A percentile compares a stretch with the other conserved stretches of the same genome.
phyloP scores from a whole-genome alignment of 257 asterid species.

The Solanum tarapatanum region DNA sequence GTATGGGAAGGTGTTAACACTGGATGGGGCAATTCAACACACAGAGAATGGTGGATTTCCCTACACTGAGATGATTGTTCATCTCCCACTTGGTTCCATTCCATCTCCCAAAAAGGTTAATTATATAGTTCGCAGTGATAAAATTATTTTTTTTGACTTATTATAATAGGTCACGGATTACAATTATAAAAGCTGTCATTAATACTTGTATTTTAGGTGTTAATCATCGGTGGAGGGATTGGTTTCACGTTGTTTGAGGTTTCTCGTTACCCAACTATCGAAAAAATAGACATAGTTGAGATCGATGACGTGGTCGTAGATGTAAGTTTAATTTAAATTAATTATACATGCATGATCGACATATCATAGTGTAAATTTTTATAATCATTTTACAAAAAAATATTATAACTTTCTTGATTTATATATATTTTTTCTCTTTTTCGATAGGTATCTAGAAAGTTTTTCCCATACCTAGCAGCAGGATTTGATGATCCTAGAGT shows the following conservation, averaged over 20 bases:
- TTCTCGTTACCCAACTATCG: slow-evolving; percentile 1
- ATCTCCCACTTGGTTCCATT: slow-evolving; percentile 13
- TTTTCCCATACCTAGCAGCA: slow-evolving; percentile 1
- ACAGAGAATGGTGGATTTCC: slow-evolving; percentile 12
- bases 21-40: slow-evolving; percentile 17
- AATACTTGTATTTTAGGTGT: not conserved
- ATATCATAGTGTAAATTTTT: not conserved
- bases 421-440: not conserved
- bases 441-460: slow-evolving; percentile 3
- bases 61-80: slow-evolving; percentile 12
- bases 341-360: not conserved
- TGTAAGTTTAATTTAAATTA: not conserved
- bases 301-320: slow-evolving; percentile 6
- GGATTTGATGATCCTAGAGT: slow-evolving; percentile 11
- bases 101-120: slow-evolving; percentile 7
- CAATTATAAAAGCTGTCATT: not conserved
- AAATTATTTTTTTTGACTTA: not conserved
- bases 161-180: not conserved
- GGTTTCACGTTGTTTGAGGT: slow-evolving; percentile 8
- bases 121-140: not conserved
- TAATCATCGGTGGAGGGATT: slow-evolving; percentile 9
- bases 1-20: slow-evolving; percentile 6
- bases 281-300: slow-evolving; percentile 8
- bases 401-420: not conserved
- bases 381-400: not conserved